Conservation (phyloP, 768 basidiomycete species). For the Neoboletus magnificus region DNA sequence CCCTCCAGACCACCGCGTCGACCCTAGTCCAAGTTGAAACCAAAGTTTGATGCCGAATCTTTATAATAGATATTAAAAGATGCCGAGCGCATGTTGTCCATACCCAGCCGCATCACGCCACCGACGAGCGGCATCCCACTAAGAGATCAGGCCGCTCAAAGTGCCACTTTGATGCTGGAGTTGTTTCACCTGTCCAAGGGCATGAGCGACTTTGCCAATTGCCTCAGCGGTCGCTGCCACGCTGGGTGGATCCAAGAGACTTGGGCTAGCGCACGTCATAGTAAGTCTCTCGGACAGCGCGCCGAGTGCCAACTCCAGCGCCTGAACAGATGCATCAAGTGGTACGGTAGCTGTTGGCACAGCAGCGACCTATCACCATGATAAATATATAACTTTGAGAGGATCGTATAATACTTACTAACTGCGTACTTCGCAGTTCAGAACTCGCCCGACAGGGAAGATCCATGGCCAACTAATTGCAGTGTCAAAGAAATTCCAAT, state of each 20-base stretch:
- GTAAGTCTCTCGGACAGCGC: conserved; percentile 50
- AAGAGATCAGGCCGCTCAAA: conserved; percentile 14
- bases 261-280: conserved; percentile 37
- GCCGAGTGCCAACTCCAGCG: conserved; percentile 53
- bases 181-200: conserved; percentile 57
- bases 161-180: conserved; percentile 41
- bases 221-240: conserved; percentile 65
- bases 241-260: conserved; percentile 42
- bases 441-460: conserved; percentile 10
- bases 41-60: neutral
- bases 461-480: conserved; percentile 21
- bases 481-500: conserved; percentile 3
- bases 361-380: conserved; percentile 14
- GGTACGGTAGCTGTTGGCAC: conserved; percentile 9
- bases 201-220: conserved; percentile 61
- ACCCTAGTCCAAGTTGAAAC: neutral
- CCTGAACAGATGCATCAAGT: conserved; percentile 35
- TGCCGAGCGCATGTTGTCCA: neutral
- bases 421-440: conserved; percentile 17
- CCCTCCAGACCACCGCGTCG: neutral
- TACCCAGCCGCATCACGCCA: conserved; percentile 11
- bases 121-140: conserved; percentile 1
- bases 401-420: conserved; percentile 7
- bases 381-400: conserved; percentile 2
- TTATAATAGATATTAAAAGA: neutral